A percentile compares a stretch with the other conserved stretches of the same genome.
phyloP scores from a whole-genome alignment of 1,284 basidiomycete genomes.

The Trichosporon ovoides region DNA sequence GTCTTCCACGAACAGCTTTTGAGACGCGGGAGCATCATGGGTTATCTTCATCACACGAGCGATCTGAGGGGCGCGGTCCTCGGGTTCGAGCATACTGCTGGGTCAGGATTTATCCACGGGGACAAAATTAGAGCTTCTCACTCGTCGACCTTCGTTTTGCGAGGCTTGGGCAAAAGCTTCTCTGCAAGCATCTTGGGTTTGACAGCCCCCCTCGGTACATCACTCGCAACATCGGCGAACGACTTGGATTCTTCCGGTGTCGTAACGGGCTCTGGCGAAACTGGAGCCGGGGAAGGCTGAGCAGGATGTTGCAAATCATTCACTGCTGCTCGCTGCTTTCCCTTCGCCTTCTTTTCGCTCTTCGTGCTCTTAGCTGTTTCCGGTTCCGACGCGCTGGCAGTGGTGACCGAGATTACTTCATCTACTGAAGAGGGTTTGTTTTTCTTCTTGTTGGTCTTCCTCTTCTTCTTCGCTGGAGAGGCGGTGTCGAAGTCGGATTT shows the following conservation, averaged over 20 bases:
- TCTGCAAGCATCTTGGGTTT: conserved; percentile 43
- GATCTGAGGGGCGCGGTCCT: conserved; percentile 36
- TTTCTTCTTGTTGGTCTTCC: conserved; percentile 36
- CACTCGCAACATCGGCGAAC: background rate
- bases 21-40: background rate
- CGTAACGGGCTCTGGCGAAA: background rate
- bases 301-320: background rate
- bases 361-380: background rate
- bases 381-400: conserved; percentile 9
- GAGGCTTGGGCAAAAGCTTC: conserved; percentile 39
- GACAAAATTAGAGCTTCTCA: conserved; percentile 20
- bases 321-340: background rate
- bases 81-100: conserved; percentile 42
- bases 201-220: background rate
- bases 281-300: background rate
- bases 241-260: background rate
- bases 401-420: background rate
- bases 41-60: conserved; percentile 42
- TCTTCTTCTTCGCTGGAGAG: conserved; percentile 27
- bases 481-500: background rate
- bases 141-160: conserved; percentile 46
- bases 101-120: conserved; percentile 5
- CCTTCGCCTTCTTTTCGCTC: conserved; percentile 14
- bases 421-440: conserved; percentile 21
- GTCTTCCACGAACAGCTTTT: conserved; percentile 27